These are phyloP conservation scores for Sclerotinia subarctica DNA, from an alignment of 2,329 filamentous ascomycete genomes.

Conservation along the genomic window DNA sequence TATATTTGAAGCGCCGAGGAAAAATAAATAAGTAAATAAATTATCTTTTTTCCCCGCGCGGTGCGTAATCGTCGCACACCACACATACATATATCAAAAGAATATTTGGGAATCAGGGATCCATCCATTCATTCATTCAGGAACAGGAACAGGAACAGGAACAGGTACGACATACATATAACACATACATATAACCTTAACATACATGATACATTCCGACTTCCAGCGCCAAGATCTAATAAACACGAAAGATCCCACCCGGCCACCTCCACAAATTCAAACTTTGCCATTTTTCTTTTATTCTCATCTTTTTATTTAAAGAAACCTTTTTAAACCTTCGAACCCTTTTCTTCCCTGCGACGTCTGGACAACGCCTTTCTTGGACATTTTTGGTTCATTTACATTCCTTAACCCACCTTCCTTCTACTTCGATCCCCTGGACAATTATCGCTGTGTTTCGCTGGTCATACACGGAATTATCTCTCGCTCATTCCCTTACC, in stretches of 20 bases:
- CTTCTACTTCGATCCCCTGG: not conserved
- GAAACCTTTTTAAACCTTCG: not conserved
- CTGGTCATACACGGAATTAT: constrained; percentile 24
- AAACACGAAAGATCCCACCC: not conserved
- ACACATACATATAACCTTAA: too few species aligned
- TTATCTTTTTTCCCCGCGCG: not conserved
- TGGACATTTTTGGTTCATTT: constrained; percentile 14
- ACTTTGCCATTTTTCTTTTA: not conserved
- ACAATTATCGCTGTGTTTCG: constrained; percentile 2
- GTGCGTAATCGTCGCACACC: not conserved
- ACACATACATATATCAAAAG: too few species aligned
- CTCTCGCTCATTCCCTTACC: not conserved
- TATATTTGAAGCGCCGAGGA: not conserved
- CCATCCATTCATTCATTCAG: not conserved
- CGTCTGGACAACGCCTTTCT: constrained; percentile 11
- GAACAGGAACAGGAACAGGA: too few species aligned
- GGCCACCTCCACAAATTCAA: constrained; percentile 8
- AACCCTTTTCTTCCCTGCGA: not conserved
- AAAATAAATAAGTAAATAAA: not conserved
- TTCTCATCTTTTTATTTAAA: not conserved
- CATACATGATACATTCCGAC: not conserved
- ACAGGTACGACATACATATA: too few species aligned
- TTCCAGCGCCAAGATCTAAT: not conserved
- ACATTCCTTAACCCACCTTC: constrained; percentile 13
- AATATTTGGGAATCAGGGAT: not conserved